Base-by-base conservation (phyloP, 2,329 filamentous ascomycete species). In the Ambrosiella cleistominuta region DNA sequence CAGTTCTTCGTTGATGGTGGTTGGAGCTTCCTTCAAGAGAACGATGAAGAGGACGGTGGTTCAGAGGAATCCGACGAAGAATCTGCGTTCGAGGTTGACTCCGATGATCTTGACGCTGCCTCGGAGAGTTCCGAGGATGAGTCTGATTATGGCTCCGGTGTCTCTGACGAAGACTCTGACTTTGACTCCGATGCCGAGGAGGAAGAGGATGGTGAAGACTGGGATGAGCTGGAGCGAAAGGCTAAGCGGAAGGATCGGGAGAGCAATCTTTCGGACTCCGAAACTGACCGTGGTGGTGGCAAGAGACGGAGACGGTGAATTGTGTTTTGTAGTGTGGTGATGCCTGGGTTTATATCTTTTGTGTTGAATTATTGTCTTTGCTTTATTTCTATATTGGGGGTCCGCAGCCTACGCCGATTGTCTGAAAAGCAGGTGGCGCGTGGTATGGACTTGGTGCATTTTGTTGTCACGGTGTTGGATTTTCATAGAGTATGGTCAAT, bases 1-100 rank as follows among this genome's bases (percentile, higher is more conserved):
- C 81, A 85, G 64, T 98, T 98, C 80, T 98, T 96, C 70, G 81
- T 78, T 3, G 91, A 97, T 63, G 93, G 94, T 38, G 93, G 93
- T 51, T 98, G 93, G 93, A 85, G 82, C 1, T 97, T 98, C 79
- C 70, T 98, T 60, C 83, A 84, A 57, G 84, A 84, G 40, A 91
- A 96, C 61, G 89, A 85, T 0, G 93, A 97, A 66, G 87, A 86
- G 12, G 89, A 95, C 63, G 87, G 79, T 49, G 80, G 74, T 1
- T 83, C 81, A 1, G 83, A 86, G 9, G 85, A 88, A 62, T 87
- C 93, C 57, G 58, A 60, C 38, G 86, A 95, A 66, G 93, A 97
- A 70, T 88, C 83, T 2, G 90, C 86, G 7, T 98, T 96, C 65
- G 93, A 97, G 70, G 85, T 95, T 57, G 83, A 81, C 19, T 91